These are phyloP conservation scores for Bolboschoenus planiculmis DNA, from an alignment of 176 grass and related monocot genomes.

Conservation along the genomic window DNA sequence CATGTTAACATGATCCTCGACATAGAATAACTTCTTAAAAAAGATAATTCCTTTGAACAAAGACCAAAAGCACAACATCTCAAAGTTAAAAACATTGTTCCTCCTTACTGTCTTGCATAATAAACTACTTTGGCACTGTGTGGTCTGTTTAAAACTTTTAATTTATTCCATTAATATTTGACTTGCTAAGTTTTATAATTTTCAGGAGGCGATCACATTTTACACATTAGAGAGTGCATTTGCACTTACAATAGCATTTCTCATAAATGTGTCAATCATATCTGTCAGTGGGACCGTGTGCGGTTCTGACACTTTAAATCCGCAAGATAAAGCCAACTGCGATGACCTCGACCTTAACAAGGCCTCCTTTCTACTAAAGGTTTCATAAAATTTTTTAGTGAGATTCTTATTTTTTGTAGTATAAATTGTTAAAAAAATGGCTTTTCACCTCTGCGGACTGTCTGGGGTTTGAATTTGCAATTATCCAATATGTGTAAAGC, in stretches of 20 bases:
- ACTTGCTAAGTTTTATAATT: constrained; percentile 16
- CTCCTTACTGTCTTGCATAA: background rate
- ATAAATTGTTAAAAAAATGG: background rate
- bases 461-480: background rate
- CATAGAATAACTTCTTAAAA: background rate
- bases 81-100: background rate
- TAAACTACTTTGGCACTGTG: background rate
- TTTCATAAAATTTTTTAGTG: constrained; percentile 16
- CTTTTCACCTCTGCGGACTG: background rate
- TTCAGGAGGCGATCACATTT: constrained; percentile 90
- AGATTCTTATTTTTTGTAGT: background rate
- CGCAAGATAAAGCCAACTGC: constrained; percentile 71
- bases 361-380: constrained; percentile 93
- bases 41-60: background rate
- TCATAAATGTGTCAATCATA: constrained; percentile 94
- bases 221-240: constrained; percentile 97
- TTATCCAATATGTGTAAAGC: background rate
- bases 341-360: constrained; percentile 88
- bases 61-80: background rate
- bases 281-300: constrained; percentile 94
- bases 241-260: constrained; percentile 83
- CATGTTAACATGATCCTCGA: background rate
- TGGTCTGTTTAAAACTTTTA: background rate
- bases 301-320: constrained; percentile 57
- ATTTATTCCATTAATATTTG: background rate